A percentile compares a stretch with the other conserved stretches of the same genome.
Conservation (phyloP, 192 early-diverging fungal species). For the Coemansia furcata region DNA sequence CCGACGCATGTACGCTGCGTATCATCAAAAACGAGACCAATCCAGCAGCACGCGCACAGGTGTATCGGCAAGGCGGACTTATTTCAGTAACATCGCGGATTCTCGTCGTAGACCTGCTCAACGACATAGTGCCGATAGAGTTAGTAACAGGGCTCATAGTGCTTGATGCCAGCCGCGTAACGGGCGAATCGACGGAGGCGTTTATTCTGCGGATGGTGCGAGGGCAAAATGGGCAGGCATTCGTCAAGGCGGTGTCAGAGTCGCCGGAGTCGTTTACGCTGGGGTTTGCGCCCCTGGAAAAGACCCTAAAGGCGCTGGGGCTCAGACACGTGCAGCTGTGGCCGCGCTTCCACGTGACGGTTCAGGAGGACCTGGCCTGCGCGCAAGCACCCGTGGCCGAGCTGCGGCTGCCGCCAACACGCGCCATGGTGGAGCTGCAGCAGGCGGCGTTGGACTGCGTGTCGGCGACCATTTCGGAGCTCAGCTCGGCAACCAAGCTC, state of each 20-base stretch:
- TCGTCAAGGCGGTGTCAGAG: conserved; percentile 94
- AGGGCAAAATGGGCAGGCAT: conserved; percentile 75
- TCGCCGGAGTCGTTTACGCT: conserved; percentile 73
- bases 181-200: conserved; percentile 79
- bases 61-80: conserved; percentile 83
- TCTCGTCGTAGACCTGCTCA: conserved; percentile 86
- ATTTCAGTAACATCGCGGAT: conserved; percentile 85
- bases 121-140: conserved; percentile 68
- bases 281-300: conserved; percentile 87
- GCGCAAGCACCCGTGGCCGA: conserved; percentile 66
- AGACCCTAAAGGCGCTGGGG: conserved; percentile 75
- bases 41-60: conserved; percentile 32
- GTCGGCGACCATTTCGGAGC: conserved; percentile 70
- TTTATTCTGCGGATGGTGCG: conserved; percentile 84
- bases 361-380: conserved; percentile 54
- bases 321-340: conserved; percentile 82
- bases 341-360: conserved; percentile 62
- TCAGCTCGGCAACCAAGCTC: conserved; percentile 64
- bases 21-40: conserved; percentile 32
- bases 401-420: conserved; percentile 72
- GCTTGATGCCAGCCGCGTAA: conserved; percentile 80
- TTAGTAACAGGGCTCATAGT: conserved; percentile 83
- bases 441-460: conserved; percentile 82
- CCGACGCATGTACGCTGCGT: conserved; percentile 8
- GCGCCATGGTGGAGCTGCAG: conserved; percentile 82